These are phyloP conservation scores for Thalia dealbata DNA, from an alignment of 176 grass and related monocot species.

Conservation along the genomic window DNA sequence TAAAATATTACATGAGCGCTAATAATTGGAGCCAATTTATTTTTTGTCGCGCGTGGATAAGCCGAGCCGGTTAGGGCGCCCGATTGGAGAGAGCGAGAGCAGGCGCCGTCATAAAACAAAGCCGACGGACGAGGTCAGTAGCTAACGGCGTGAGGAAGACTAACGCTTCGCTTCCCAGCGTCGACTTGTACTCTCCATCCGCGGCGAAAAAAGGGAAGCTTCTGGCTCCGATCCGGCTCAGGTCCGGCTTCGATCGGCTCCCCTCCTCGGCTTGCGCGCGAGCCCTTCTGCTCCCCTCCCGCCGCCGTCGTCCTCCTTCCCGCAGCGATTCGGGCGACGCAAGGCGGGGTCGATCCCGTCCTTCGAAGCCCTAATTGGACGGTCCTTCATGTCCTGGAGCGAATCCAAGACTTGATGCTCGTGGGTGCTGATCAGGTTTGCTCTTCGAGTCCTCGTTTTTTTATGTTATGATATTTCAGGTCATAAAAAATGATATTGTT, in stretches of 20 bases:
- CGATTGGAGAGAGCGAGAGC: not conserved
- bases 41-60: not conserved
- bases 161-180: conserved; percentile 1
- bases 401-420: not conserved
- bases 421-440: not conserved
- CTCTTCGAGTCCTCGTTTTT: too few species aligned
- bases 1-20: too few species aligned
- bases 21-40: not conserved
- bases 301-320: not conserved
- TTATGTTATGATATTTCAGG: not conserved
- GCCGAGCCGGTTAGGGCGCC: not conserved
- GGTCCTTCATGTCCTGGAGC: too few species aligned
- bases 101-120: not conserved
- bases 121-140: not conserved
- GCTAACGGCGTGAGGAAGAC: not conserved
- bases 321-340: not conserved
- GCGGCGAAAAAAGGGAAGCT: not conserved
- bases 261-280: not conserved
- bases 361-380: not conserved
- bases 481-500: not conserved
- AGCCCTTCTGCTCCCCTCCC: not conserved
- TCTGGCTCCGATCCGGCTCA: conserved; percentile 13
- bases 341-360: not conserved
- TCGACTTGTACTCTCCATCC: not conserved
- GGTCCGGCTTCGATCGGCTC: conserved; percentile 8